phyloP scores from a whole-genome alignment of 176 grass and related monocot genomes.

The Stipa capillata region DNA sequence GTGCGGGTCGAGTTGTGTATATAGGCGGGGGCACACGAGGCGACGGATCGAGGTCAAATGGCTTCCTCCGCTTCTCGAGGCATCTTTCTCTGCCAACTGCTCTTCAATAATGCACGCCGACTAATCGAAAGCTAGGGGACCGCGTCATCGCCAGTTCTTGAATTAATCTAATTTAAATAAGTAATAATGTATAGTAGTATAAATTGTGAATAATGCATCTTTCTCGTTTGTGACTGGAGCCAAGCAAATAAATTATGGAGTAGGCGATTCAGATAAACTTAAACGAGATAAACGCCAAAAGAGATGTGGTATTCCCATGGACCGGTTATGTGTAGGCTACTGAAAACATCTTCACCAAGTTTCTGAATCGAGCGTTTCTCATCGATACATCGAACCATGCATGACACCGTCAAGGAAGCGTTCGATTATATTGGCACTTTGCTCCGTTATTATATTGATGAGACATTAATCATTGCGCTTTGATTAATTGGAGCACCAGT shows the following conservation, averaged over 20 bases:
- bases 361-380: background rate
- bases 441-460: background rate
- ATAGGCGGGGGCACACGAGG: constrained; percentile 28
- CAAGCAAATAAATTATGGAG: background rate
- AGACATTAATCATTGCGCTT: background rate
- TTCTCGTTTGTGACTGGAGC: too few relatives aligned
- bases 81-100: constrained; percentile 23
- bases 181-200: background rate
- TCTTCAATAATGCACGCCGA: constrained; percentile 21
- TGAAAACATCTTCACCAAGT: background rate
- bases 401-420: background rate
- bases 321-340: too few relatives aligned
- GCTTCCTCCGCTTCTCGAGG: constrained; percentile 15
- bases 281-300: background rate
- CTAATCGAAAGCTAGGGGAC: background rate
- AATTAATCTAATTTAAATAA: background rate
- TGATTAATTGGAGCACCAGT: background rate
- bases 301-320: background rate
- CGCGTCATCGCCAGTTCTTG: background rate
- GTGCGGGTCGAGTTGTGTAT: constrained; percentile 20
- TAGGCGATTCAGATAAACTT: background rate
- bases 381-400: background rate
- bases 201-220: too few relatives aligned
- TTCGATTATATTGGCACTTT: background rate
- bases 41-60: constrained; percentile 48